These are phyloP conservation scores for Entomortierella parvispora DNA, from an alignment of 192 early-diverging fungal genomes.

Conservation along the genomic window DNA sequence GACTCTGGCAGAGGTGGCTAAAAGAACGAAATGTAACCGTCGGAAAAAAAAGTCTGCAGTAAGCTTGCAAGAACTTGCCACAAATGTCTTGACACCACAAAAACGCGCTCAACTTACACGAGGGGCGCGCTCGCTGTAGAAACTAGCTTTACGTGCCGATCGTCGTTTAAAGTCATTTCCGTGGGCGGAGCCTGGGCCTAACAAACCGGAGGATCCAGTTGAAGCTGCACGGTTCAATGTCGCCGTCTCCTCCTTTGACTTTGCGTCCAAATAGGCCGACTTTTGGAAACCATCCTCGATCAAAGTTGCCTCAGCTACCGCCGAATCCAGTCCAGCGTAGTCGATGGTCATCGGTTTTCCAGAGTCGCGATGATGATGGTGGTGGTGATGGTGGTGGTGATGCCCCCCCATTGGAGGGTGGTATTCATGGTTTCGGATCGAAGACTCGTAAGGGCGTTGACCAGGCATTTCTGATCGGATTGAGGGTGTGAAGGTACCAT, in stretches of 20 bases:
- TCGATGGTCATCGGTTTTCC: conserved; percentile 32
- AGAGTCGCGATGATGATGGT: conserved; percentile 5
- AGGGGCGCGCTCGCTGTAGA: conserved; percentile 34
- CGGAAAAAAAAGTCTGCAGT: not conserved
- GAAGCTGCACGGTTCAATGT: conserved; percentile 7
- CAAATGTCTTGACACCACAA: too few species aligned
- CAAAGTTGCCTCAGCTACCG: conserved; percentile 22
- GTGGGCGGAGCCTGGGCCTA: not conserved
- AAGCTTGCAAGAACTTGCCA: conserved; percentile 5
- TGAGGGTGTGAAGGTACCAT: not conserved
- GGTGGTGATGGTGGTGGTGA: conserved; percentile 8
- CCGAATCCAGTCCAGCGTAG: conserved; percentile 52
- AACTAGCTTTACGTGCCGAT: conserved; percentile 33
- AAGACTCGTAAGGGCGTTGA: not conserved
- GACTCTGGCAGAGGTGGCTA: conserved; percentile 27
- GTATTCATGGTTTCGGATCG: not conserved
- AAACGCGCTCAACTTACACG: conserved; percentile 13
- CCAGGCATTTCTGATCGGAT: not conserved
- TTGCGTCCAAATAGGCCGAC: not conserved
- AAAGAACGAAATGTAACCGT: too few species aligned
- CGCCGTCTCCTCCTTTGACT: not conserved
- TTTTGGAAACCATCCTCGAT: conserved; percentile 12
- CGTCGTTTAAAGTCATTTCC: conserved; percentile 10
- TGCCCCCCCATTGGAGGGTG: conserved; percentile 2
- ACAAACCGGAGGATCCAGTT: conserved; percentile 8